Evolutionary conservation across 202 grass and related monocot genomes (phyloP).

Genomic region (Panicum hallii): DNA sequence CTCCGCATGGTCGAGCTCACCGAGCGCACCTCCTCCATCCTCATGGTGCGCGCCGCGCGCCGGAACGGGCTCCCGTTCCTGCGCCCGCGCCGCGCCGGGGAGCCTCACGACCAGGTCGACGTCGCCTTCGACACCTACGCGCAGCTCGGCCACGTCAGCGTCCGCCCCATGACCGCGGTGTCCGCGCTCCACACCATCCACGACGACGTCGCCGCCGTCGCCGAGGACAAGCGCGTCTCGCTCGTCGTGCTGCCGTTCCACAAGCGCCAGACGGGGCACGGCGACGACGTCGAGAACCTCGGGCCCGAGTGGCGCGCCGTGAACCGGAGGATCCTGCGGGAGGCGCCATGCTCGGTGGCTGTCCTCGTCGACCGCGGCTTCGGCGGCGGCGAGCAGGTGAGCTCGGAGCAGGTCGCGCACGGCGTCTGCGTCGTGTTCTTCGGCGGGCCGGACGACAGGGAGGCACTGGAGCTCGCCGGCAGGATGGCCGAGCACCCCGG

Average conservation of each 20-base stretch:
- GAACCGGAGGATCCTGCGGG: constrained; percentile 63
- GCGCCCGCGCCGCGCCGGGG: constrained; percentile 27
- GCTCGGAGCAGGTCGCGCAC: constrained; percentile 63
- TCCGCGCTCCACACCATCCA: constrained; percentile 87
- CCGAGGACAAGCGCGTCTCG: constrained; percentile 75
- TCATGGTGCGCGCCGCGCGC: constrained; percentile 61
- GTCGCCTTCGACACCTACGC: constrained; percentile 77
- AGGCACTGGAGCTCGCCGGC: constrained; percentile 68
- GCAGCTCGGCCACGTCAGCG: constrained; percentile 72
- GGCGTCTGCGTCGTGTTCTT: constrained; percentile 85
- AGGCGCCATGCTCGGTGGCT: constrained; percentile 74
- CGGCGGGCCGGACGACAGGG: constrained; percentile 74
- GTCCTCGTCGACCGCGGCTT: constrained; percentile 74
- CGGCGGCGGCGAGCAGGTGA: constrained; percentile 71
- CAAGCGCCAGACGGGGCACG: constrained; percentile 41
- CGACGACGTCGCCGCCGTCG: constrained; percentile 76
- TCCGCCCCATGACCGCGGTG: constrained; percentile 75
- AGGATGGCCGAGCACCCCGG: constrained; percentile 80
- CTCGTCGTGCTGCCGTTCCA: constrained; percentile 78
- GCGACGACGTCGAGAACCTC: constrained; percentile 54
- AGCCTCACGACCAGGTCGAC: constrained; percentile 56
- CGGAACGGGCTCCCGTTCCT: constrained; percentile 69
- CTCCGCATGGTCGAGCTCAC: constrained; percentile 84
- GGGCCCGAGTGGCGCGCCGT: constrained; percentile 74
- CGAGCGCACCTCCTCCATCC: constrained; percentile 82